Percentiles rank a stretch among this genome's conserved stretches.
phyloP scores from a whole-genome alignment of 139 green algal genomes.

The Closterium sp. region DNA sequence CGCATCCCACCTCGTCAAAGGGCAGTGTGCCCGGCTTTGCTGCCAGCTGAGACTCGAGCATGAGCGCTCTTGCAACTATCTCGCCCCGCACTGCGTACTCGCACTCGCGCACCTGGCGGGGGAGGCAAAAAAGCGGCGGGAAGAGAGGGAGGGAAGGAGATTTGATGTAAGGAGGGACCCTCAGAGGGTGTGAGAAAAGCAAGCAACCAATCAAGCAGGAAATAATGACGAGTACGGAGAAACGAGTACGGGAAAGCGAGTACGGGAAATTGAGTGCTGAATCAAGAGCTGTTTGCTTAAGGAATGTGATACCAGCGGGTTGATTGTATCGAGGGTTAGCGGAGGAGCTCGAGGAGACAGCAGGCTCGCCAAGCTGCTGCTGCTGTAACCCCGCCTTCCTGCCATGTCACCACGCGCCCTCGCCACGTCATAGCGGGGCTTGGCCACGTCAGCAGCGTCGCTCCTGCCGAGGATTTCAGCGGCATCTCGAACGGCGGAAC shows the following conservation, averaged over 20 bases:
- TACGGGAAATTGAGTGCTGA: too few species aligned
- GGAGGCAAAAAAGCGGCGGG: not conserved
- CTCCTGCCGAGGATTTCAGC: not conserved
- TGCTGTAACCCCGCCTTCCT: not conserved
- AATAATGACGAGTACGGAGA: too few species aligned
- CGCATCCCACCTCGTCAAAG: constrained; percentile 47
- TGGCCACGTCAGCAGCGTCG: not conserved
- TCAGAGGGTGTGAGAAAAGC: too few species aligned
- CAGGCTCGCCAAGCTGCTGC: not conserved
- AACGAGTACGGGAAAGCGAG: too few species aligned
- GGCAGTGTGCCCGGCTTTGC: constrained; percentile 30
- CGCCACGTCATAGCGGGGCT: not conserved
- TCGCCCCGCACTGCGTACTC: constrained; percentile 48
- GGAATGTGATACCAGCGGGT: not conserved
- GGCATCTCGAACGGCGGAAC: not conserved
- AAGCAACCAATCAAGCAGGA: too few species aligned
- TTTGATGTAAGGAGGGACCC: too few species aligned
- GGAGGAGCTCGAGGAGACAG: not conserved
- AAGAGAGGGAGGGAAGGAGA: too few species aligned
- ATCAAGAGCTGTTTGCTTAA: not conserved
- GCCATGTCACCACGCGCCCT: not conserved
- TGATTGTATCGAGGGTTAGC: not conserved
- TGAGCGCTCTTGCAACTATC: constrained; percentile 43
- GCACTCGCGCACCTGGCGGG: constrained; percentile 23
- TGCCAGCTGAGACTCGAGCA: constrained; percentile 29